phyloP scores from a whole-genome alignment of 139 green algal genomes.

The Astrephomene gubernaculifera region DNA sequence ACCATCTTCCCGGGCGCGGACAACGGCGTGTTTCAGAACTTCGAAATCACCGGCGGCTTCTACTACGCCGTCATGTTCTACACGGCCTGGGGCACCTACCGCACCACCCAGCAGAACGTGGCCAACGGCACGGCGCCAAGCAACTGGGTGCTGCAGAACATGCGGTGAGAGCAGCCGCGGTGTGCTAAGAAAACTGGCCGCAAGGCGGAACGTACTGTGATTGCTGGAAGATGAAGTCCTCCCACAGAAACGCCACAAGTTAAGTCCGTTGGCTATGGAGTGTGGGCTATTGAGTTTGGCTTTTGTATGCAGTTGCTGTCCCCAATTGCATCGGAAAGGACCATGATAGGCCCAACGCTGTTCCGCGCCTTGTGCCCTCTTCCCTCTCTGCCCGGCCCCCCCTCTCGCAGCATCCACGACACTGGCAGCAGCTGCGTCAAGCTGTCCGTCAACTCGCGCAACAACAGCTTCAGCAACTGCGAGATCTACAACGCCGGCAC shows the following conservation, averaged over 20 bases:
- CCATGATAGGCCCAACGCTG: too few species aligned
- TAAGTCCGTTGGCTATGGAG: too few species aligned
- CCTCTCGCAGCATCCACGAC: constrained; percentile 23
- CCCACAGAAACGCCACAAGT: too few species aligned
- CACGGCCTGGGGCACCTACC: constrained; percentile 6
- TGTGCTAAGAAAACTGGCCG: too few species aligned
- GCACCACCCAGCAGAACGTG: neutral
- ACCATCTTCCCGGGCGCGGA: constrained; percentile 20
- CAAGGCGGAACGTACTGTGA: too few species aligned
- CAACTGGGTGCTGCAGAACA: constrained; percentile 15
- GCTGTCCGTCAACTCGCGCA: constrained; percentile 1
- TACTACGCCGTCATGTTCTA: constrained; percentile 40
- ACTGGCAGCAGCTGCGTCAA: constrained; percentile 23
- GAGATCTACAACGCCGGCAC: constrained; percentile 30
- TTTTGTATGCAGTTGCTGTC: too few species aligned
- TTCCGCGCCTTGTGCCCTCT: too few species aligned
- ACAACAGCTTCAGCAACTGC: constrained; percentile 23
- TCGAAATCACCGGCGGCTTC: constrained; percentile 38
- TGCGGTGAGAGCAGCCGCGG: constrained; percentile 27
- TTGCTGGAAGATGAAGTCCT: too few species aligned
- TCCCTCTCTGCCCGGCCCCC: neutral
- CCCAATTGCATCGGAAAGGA: too few species aligned
- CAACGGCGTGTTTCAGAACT: constrained; percentile 4
- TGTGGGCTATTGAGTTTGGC: too few species aligned
- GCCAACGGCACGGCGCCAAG: neutral